Percentiles rank a stretch among this genome's conserved stretches.
Conservation (phyloP, 495 filamentous ascomycete species). For the Penicillium coffeae region DNA sequence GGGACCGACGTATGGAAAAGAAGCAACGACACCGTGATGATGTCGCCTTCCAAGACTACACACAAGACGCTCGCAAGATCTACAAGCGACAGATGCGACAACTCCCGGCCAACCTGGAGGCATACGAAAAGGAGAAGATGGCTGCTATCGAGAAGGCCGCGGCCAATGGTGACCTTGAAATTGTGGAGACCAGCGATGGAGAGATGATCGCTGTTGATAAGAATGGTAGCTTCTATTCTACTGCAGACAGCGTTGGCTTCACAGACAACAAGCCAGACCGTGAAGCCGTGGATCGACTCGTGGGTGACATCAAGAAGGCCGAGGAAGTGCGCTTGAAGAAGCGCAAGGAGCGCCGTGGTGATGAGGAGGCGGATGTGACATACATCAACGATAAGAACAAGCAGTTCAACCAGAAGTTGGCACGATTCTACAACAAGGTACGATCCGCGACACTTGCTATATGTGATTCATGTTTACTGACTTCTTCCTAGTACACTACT, state of each 20-base stretch:
- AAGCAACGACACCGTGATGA: slow-evolving; percentile 78
- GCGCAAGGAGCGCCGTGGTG: slow-evolving; percentile 68
- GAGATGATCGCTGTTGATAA: slow-evolving; percentile 92
- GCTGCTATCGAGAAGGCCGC: slow-evolving; percentile 81
- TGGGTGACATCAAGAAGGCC: slow-evolving; percentile 79
- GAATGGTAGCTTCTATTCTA: slow-evolving; percentile 84
- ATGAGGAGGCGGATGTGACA: slow-evolving; percentile 85
- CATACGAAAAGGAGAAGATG: slow-evolving; percentile 81
- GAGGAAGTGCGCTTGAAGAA: slow-evolving; percentile 84
- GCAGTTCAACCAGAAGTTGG: slow-evolving; percentile 96
- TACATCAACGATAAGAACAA: slow-evolving; percentile 99
- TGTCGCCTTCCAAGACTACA: slow-evolving; percentile 88
- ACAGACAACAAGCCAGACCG: slow-evolving; percentile 84
- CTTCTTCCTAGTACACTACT: slow-evolving; percentile 68
- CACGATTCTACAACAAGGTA: slow-evolving; percentile 93
- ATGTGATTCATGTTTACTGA: slow-evolving; percentile 25
- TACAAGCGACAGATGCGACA: slow-evolving; percentile 88
- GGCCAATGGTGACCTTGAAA: slow-evolving; percentile 72
- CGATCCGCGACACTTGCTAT: slow-evolving; percentile 10
- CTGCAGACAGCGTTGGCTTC: slow-evolving; percentile 75
- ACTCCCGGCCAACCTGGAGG: slow-evolving; percentile 65
- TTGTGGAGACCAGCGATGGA: slow-evolving; percentile 90
- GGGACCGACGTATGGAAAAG: slow-evolving; percentile 87
- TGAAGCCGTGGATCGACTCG: slow-evolving; percentile 84
- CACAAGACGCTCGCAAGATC: slow-evolving; percentile 78